Evolutionary conservation across 345 rosid species (phyloP), one percentile per base, ranked within the genome.

Genomic region (Pugionium cornutum): DNA sequence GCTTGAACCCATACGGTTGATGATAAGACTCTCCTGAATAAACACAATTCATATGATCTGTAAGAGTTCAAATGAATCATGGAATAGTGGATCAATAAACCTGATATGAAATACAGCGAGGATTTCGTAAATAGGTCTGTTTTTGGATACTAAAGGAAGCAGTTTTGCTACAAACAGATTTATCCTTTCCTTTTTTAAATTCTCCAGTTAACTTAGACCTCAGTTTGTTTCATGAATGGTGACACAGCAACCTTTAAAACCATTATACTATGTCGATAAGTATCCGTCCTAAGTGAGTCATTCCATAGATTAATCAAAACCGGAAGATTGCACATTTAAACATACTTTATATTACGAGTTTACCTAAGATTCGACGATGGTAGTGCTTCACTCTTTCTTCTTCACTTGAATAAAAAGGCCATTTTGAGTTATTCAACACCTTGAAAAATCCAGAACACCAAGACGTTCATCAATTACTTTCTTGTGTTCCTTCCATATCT

Each of bases 281-380:
- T 18, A 18, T 18, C 18, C 18, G 18, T 18, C 18, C 18, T 18
- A 18, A 18, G 18, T 18, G 18, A 18, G 46, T 34, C 46, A 47
- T n/a, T 36, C 28, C 48, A 28, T 29, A 63, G 9, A 50, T 28
- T 4, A 11, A 50, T 42, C 26, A 1, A 31, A 42, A 53, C 25
- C 60, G 11, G 27, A 18, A 40, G 40, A 41, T 31, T 25, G 31
- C 32, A 32, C 3, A 51, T 18, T 2, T 37, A 37, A 36, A 4
- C 3, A 26, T 49, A 18, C 30, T 10, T 6, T 0, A 39, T n/a
- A 48, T 49, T 29, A 2, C 9, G 53, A 9, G 34, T 37, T 64
- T 65, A 65, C 61, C 69, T 65, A 51, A 42, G 52, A 34, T 53
- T 65, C 25, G 4, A 34, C 1, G 3, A 52, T 31, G 52, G 11